phyloP scores from a whole-genome alignment of 495 filamentous ascomycete species.

The Xylaria acuta region DNA sequence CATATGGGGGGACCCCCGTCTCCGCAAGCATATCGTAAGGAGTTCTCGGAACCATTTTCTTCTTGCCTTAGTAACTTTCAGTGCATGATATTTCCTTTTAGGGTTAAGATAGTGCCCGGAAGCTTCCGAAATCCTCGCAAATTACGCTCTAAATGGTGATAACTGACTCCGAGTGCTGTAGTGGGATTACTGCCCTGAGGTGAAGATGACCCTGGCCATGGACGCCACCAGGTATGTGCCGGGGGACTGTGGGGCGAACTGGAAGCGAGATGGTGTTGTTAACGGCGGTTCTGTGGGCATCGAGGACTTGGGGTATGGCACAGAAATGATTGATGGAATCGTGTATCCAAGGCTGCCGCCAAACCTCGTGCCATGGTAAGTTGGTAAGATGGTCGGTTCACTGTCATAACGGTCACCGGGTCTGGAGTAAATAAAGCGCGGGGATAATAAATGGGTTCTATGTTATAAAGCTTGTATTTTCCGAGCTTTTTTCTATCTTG shows the following conservation, averaged over 20 bases:
- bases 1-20: constrained; percentile 50
- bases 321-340: constrained; percentile 48
- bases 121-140: neutral
- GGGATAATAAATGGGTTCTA: neutral
- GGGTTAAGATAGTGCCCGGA: no score
- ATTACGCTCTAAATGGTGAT: neutral
- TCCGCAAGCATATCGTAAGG: constrained; percentile 47
- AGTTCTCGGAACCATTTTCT: neutral
- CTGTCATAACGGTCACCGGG: neutral
- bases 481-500: constrained; percentile 1
- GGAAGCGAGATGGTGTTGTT: constrained; percentile 42
- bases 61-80: neutral
- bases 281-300: constrained; percentile 30
- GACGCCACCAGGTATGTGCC: constrained; percentile 51
- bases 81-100: no score
- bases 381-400: neutral
- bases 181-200: constrained; percentile 59
- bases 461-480: constrained; percentile 13
- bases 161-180: neutral
- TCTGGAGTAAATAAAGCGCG: neutral
- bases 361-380: constrained; percentile 45
- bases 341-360: constrained; percentile 49
- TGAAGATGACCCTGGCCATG: constrained; percentile 60
- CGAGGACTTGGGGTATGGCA: constrained; percentile 32
- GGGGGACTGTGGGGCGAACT: constrained; percentile 43